phyloP scores from a whole-genome alignment of 2,329 filamentous ascomycete species.

The Akanthomyces dipterigenus region DNA sequence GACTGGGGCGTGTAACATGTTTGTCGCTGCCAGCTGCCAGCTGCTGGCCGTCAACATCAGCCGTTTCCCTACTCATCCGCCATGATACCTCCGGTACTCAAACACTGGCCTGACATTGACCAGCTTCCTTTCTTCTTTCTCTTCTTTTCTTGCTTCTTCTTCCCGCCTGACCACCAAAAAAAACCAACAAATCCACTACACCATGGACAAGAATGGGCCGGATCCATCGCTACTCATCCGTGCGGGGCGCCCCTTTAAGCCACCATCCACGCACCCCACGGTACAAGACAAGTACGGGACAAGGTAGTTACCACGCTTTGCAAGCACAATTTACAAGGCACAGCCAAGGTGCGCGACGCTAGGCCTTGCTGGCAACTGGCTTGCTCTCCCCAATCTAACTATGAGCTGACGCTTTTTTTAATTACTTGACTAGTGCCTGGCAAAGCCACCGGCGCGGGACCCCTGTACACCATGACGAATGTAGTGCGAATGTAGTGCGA shows the following conservation, averaged over 20 bases:
- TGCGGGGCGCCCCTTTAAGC: not conserved
- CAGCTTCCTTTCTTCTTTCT: not conserved
- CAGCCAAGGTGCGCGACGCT: not conserved
- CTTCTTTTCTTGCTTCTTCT: not conserved
- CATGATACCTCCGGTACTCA: not conserved
- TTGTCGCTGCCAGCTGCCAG: not conserved
- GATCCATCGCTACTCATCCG: not conserved
- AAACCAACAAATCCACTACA: not conserved
- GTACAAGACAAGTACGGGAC: not conserved
- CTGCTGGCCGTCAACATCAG: no score
- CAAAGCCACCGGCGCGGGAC: not conserved
- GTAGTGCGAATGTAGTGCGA: not conserved
- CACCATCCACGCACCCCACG: not conserved
- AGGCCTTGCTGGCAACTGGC: not conserved
- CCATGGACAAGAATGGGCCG: not conserved
- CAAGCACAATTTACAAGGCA: no score
- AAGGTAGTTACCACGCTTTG: no score
- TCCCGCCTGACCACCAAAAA: not conserved
- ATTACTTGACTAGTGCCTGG: not conserved
- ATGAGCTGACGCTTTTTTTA: constrained; percentile 4
- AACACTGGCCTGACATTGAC: not conserved
- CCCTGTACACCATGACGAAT: constrained; percentile 3
- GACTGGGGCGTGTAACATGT: not conserved
- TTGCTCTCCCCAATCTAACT: constrained; percentile 6
- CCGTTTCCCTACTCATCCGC: no score